Conservation (phyloP, 2,329 filamentous ascomycete species). For the Aspergillus costaricaensis region DNA sequence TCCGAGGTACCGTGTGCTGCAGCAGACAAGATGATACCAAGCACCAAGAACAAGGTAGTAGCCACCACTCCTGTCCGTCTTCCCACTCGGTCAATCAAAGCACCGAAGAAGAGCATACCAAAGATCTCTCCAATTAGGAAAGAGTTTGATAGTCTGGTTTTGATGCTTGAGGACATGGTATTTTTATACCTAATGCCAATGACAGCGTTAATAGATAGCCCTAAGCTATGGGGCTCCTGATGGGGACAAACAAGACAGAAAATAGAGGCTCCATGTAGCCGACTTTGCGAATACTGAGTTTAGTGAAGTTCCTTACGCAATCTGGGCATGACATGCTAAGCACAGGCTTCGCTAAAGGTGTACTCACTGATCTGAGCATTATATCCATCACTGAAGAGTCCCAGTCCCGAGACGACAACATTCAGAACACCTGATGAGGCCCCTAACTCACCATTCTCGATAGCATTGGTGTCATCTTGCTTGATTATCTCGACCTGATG, state of each 20-base stretch:
- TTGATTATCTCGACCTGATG: conserved; percentile 6
- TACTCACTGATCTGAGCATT: conserved; percentile 39
- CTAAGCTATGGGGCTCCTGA: not conserved
- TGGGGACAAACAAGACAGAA: conserved; percentile 26
- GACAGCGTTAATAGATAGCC: conserved; percentile 1
- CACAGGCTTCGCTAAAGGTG: not conserved
- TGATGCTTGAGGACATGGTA: conserved; percentile 42
- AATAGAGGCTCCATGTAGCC: conserved; percentile 43
- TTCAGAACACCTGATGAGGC: conserved; percentile 32
- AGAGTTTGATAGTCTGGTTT: conserved; percentile 57
- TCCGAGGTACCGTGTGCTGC: conserved; percentile 46
- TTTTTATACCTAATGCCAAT: conserved; percentile 30
- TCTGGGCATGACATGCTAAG: no score
- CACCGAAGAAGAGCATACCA: conserved; percentile 58
- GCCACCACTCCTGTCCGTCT: conserved; percentile 52
- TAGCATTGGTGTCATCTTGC: conserved; percentile 12
- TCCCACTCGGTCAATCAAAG: conserved; percentile 54
- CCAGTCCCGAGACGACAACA: conserved; percentile 40
- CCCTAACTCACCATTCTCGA: conserved; percentile 1
- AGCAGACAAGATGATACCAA: conserved; percentile 51
- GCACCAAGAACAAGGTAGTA: conserved; percentile 50
- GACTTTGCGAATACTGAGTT: conserved; percentile 11
- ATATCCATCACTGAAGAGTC: conserved; percentile 43
- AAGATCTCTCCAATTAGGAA: conserved; percentile 59
- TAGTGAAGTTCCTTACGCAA: not conserved